phyloP scores from a whole-genome alignment of 2,329 filamentous ascomycete genomes.

The Claviceps maximensis region DNA sequence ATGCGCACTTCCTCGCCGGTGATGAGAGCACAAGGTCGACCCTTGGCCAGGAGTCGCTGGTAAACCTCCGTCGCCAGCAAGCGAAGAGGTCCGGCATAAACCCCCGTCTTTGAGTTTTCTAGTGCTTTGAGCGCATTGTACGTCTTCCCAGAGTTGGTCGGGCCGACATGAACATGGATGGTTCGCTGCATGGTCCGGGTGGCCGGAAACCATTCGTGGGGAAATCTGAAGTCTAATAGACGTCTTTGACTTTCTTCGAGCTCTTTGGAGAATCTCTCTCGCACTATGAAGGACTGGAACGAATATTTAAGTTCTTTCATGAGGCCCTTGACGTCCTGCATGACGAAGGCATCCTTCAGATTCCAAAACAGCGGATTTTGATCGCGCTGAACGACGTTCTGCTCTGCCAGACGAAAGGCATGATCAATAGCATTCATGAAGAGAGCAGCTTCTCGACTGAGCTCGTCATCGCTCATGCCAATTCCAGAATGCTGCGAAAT shows the following conservation, averaged over 20 bases:
- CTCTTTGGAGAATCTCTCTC: constrained; percentile 40
- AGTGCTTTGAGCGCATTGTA: constrained; percentile 83
- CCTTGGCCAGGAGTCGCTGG: constrained; percentile 66
- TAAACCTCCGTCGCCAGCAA: constrained; percentile 93
- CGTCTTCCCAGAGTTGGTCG: constrained; percentile 96
- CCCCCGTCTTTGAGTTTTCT: constrained; percentile 59
- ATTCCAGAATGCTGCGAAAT: constrained; percentile 13
- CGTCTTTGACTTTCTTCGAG: constrained; percentile 46
- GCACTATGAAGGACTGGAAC: constrained; percentile 54
- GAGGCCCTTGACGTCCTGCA: constrained; percentile 36
- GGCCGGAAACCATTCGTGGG: constrained; percentile 81
- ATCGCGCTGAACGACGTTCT: constrained; percentile 22
- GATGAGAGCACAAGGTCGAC: constrained; percentile 62
- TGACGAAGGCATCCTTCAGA: constrained; percentile 47
- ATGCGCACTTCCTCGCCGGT: constrained; percentile 83
- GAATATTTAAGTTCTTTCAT: constrained; percentile 48
- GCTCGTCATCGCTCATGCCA: constrained; percentile 23
- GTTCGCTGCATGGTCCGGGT: constrained; percentile 70
- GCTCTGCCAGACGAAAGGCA: constrained; percentile 31
- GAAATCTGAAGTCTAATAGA: constrained; percentile 74
- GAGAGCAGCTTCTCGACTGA: constrained; percentile 29
- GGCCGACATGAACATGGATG: constrained; percentile 86
- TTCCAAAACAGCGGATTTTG: constrained; percentile 44
- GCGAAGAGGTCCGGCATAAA: constrained; percentile 83
- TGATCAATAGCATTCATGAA: constrained; percentile 33